Evolutionary conservation across 83 land plant species (phyloP).

Genomic region (Diphasiastrum complanatum): DNA sequence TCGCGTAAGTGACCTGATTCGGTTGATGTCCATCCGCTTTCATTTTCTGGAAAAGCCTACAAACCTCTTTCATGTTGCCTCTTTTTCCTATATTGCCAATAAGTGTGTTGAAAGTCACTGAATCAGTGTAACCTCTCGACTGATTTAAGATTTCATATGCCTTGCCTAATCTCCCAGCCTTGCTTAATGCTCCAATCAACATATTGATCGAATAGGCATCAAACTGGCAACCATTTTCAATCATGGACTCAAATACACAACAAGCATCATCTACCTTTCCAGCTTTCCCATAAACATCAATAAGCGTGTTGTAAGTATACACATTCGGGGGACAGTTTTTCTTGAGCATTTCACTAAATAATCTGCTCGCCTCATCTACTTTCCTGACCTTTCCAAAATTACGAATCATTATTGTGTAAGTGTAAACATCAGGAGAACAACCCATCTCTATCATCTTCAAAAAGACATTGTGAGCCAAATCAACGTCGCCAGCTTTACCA

Average conservation of each 20-base stretch:
- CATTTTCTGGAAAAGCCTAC: slow-evolving; percentile 14
- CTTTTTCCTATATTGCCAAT: slow-evolving; percentile 15
- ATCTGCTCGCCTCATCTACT: slow-evolving; percentile 13
- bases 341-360: slow-evolving; percentile 18
- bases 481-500: slow-evolving; percentile 20
- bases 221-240: slow-evolving; percentile 6
- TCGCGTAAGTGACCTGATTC: slow-evolving; percentile 21
- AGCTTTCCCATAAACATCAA: slow-evolving; percentile 19
- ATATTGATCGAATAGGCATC: slow-evolving; percentile 14
- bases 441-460: slow-evolving; percentile 16
- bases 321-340: slow-evolving; percentile 9
- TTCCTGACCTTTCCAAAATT: slow-evolving; percentile 23
- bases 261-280: slow-evolving; percentile 27
- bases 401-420: slow-evolving; percentile 21
- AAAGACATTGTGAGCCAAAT: slow-evolving; percentile 14
- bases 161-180: slow-evolving; percentile 19
- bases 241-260: slow-evolving; percentile 1
- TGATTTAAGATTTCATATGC: slow-evolving; percentile 15
- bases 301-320: slow-evolving; percentile 14
- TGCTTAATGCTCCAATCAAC: slow-evolving; percentile 16
- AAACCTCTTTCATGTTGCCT: slow-evolving; percentile 20
- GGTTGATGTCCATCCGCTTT: slow-evolving; percentile 10
- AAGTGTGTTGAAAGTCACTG: slow-evolving; percentile 16
- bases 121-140: slow-evolving; percentile 3
- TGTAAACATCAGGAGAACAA: slow-evolving; percentile 17